These are phyloP conservation scores for Claviceps sp. DNA, from an alignment of 2,329 filamentous ascomycete species.

Conservation along the genomic window DNA sequence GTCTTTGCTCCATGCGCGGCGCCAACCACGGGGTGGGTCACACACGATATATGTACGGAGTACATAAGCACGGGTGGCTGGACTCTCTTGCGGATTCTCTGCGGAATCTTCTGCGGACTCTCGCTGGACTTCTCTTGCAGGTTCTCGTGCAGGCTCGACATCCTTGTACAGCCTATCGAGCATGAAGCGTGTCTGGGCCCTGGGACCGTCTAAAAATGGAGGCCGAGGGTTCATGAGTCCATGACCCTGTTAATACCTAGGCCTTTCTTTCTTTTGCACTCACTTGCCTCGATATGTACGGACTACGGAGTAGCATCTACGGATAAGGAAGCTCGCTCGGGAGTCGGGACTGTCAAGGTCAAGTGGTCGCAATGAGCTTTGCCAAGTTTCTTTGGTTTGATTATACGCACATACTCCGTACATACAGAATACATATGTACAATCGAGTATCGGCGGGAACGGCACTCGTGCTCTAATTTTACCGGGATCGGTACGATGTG, in stretches of 20 bases:
- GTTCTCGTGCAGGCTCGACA: background rate
- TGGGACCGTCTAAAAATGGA: background rate
- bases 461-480: background rate
- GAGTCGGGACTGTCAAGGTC: background rate
- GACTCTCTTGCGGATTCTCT: background rate
- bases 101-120: no score
- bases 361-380: background rate
- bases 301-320: background rate
- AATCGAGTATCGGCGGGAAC: background rate
- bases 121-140: no score
- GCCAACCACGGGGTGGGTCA: background rate
- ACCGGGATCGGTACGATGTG: background rate
- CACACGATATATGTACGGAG: no score
- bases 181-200: background rate
- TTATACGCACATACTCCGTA: background rate
- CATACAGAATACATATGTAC: background rate
- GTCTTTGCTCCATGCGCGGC: background rate
- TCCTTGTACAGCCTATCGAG: background rate
- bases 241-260: background rate
- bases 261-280: background rate
- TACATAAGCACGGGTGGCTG: background rate
- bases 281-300: background rate
- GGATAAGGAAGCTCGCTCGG: background rate
- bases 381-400: background rate
- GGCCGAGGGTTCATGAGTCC: background rate